phyloP scores from a whole-genome alignment of 1,139 yeast species.

The Hyphopichia pseudoburtonii region DNA sequence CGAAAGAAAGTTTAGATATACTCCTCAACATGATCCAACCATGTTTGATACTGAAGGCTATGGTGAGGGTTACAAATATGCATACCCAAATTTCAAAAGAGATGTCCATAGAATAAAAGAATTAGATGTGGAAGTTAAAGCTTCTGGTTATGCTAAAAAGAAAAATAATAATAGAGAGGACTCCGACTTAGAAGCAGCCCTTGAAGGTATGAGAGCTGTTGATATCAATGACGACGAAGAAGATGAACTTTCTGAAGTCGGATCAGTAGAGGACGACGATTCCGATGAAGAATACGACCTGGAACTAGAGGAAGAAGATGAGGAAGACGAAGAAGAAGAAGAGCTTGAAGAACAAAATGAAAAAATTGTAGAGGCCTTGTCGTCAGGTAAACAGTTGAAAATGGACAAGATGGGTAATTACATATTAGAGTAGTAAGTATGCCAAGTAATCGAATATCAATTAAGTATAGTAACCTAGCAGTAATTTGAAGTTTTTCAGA shows the following conservation, averaged over 20 bases:
- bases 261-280: conserved; percentile 27
- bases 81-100: conserved; percentile 76
- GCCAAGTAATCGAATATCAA: not conserved
- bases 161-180: conserved; percentile 49
- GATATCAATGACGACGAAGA: conserved; percentile 28
- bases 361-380: conserved; percentile 66
- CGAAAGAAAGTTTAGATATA: conserved; percentile 71
- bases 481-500: too few species aligned
- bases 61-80: conserved; percentile 76
- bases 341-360: conserved; percentile 63
- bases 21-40: conserved; percentile 59
- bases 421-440: conserved; percentile 45
- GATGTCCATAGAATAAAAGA: conserved; percentile 70
- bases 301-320: conserved; percentile 30
- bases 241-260: conserved; percentile 24
- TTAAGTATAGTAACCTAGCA: too few species aligned
- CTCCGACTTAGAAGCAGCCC: conserved; percentile 74
- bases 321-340: conserved; percentile 23
- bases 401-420: conserved; percentile 84
- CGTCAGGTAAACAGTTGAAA: conserved; percentile 60
- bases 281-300: conserved; percentile 30
- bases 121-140: conserved; percentile 81
- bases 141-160: conserved; percentile 87
- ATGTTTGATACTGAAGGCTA: conserved; percentile 77
- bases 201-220: conserved; percentile 57